Evolutionary conservation across 805 yeast genomes (phyloP).

Genomic region (Yarrowia osloensis): DNA sequence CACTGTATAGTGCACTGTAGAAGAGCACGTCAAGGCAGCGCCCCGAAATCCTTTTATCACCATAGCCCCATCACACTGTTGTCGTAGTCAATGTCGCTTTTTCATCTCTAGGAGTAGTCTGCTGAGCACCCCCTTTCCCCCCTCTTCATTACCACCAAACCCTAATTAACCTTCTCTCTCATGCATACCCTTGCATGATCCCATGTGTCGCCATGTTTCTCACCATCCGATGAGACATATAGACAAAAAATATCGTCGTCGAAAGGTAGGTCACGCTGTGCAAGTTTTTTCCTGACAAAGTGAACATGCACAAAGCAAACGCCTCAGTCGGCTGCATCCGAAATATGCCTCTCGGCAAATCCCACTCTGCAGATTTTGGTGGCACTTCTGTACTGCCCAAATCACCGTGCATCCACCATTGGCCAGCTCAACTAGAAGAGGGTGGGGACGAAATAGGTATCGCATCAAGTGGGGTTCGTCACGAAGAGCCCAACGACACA

Average conservation of each 20-base stretch:
- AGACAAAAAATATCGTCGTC: neutral
- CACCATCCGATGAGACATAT: conserved; percentile 9
- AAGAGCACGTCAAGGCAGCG: neutral
- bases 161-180: neutral
- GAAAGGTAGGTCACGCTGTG: conserved; percentile 20
- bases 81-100: conserved; percentile 7
- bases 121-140: conserved; percentile 20
- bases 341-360: neutral
- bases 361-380: neutral
- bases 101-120: conserved; percentile 24
- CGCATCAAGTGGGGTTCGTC: neutral
- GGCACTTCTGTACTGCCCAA: neutral
- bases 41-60: neutral
- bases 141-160: conserved; percentile 2
- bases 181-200: conserved; percentile 25
- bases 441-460: neutral
- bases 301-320: neutral
- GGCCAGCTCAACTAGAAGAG: neutral
- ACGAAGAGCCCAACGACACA: neutral
- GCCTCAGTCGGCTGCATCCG: neutral
- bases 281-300: conserved; percentile 5
- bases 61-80: conserved; percentile 5
- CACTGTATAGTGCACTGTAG: neutral
- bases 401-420: neutral
- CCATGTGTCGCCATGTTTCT: conserved; percentile 14